Evolutionary conservation across 257 asterid species (phyloP).

Genomic region (Solanum bukasovii): DNA sequence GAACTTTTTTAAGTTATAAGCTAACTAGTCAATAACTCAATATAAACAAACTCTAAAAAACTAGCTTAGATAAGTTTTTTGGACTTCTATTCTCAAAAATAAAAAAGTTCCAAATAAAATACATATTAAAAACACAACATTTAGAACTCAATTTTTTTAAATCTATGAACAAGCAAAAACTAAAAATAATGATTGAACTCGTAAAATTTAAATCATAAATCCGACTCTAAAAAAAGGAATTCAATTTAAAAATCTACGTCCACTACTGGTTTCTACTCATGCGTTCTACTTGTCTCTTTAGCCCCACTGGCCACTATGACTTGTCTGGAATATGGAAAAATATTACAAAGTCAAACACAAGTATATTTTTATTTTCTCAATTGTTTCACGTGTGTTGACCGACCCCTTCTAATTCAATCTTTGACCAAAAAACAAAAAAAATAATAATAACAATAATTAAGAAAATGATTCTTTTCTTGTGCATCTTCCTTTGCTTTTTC

Average conservation of each 20-base stretch:
- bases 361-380: too few relatives aligned
- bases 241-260: neutral
- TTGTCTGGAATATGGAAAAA: neutral
- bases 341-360: neutral
- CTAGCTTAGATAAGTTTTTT: neutral
- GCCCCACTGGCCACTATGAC: neutral
- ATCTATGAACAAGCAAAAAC: neutral
- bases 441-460: neutral
- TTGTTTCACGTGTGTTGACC: constrained; percentile 2
- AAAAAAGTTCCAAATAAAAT: too few relatives aligned
- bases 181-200: neutral
- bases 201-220: neutral
- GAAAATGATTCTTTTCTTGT: neutral
- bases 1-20: neutral
- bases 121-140: neutral
- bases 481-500: neutral
- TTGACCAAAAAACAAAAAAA: neutral
- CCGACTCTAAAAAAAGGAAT: accelerated
- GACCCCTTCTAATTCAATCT: neutral
- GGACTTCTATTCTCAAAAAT: too few relatives aligned
- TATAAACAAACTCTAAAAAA: neutral
- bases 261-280: neutral
- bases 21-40: neutral
- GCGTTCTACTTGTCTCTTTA: neutral
- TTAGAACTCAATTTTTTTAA: neutral